Conservation (phyloP, 441 rosid genomes). For the Jatropha multifida region DNA sequence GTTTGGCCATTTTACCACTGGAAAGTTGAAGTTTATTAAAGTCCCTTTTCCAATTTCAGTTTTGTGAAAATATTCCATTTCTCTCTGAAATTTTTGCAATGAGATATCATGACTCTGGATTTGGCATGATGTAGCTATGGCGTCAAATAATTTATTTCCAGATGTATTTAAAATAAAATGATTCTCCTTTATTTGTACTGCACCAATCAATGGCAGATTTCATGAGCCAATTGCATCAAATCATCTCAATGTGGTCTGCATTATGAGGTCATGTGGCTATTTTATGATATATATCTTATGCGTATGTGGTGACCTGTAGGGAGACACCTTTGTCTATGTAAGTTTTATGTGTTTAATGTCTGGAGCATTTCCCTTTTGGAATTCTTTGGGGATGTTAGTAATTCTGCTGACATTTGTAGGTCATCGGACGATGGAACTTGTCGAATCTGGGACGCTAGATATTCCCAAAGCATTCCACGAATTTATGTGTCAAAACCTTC, state of each 20-base stretch:
- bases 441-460: constrained; percentile 97
- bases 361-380: not conserved
- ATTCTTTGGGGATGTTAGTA: constrained; percentile 20
- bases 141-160: not conserved
- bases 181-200: not conserved
- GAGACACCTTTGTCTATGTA: not conserved
- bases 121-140: not conserved
- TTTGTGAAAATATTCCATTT: constrained; percentile 23
- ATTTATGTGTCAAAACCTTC: constrained; percentile 82
- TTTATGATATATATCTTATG: not conserved
- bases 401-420: constrained; percentile 48
- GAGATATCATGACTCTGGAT: not conserved
- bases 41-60: constrained; percentile 16
- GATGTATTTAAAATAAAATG: not conserved
- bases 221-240: not conserved
- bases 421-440: constrained; percentile 99
- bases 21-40: constrained; percentile 18
- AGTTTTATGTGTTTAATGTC: not conserved
- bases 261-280: constrained; percentile 3
- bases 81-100: constrained; percentile 14
- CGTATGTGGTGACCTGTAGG: not conserved
- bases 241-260: not conserved
- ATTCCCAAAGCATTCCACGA: constrained; percentile 65
- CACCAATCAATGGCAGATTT: not conserved
- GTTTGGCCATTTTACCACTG: not conserved